Evolutionary conservation across 1,284 basidiomycete genomes (phyloP), one percentile per base, ranked within the genome.

Genomic region (Malassezia brasiliensis): DNA sequence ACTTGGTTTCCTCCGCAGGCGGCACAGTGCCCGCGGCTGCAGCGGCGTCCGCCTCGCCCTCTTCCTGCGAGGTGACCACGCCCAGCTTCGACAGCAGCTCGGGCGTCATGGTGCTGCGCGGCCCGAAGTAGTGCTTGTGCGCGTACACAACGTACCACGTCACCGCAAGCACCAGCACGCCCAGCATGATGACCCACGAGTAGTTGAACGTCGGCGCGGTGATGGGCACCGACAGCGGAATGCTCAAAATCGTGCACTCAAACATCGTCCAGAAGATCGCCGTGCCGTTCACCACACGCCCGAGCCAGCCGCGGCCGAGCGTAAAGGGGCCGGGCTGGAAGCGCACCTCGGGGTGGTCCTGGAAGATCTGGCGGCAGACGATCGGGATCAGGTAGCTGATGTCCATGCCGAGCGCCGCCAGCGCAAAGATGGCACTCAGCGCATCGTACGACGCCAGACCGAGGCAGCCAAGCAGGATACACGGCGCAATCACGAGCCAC

Each of bases 281-380:
- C 47, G 80, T 80, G 19, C 79, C 59, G 68, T 89, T 88, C 62
- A 81, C 80, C 14, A 79, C 67, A 77, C 79, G 81, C 3, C 85
- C 86, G 19, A 88, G 72, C 56, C 79, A 47, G 0, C 86, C 87
- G 50, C 82, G 78, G 20, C 88, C 88, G 79, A 90, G 83, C 72
- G 83, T 86, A 77, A 88, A 90, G 17, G 88, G 88, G n/a, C 88
- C 88, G 0, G 88, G 87, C 71, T 83, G 84, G 79, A 87, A 90
- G 55, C 63, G 55, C 35, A 90, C 78, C 48, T 90, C 88, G 0
- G 88, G 88, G 68, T 91, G 88, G 60, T 85, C 79, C 55, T 81
- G 78, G 75, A 81, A 88, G 53, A 85, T 76, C 53, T 87, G 80
- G 35, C 86, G 82, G 63, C 76, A 75, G 5, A 74, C 62, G 45